Evolutionary conservation across 2,329 filamentous ascomycete species (phyloP).

Genomic region (Lizonia empirigonia): DNA sequence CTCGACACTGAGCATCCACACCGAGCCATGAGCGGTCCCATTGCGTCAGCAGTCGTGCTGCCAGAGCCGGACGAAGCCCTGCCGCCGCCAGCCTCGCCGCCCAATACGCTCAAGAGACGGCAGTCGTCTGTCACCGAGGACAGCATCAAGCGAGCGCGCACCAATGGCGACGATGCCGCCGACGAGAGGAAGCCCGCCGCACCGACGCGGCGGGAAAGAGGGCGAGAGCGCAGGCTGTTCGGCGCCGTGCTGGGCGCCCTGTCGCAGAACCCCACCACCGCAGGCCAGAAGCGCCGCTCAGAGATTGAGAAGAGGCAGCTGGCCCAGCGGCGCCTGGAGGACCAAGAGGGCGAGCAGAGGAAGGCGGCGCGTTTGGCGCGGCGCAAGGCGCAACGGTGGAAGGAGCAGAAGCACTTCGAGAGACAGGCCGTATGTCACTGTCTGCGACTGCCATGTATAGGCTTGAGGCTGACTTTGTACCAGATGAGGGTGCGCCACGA

Average conservation of each 20-base stretch:
- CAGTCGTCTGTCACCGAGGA: conserved; percentile 60
- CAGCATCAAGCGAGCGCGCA: conserved; percentile 59
- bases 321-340: conserved; percentile 74
- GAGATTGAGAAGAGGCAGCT: conserved; percentile 85
- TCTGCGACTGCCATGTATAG: conserved; percentile 4
- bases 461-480: conserved; percentile 24
- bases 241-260: conserved; percentile 79
- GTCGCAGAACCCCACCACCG: conserved; percentile 68
- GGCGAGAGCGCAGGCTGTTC: conserved; percentile 83
- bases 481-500: conserved; percentile 78
- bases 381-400: conserved; percentile 64
- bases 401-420: conserved; percentile 76
- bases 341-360: conserved; percentile 71
- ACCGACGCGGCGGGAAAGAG: conserved; percentile 65
- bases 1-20: neutral
- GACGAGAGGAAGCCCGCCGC: conserved; percentile 46
- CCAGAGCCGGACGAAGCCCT: conserved; percentile 50
- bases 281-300: conserved; percentile 69
- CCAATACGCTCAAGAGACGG: conserved; percentile 54
- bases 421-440: conserved; percentile 68
- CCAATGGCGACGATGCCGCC: conserved; percentile 47
- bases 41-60: conserved; percentile 61
- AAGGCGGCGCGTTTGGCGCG: conserved; percentile 69
- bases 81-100: conserved; percentile 39
- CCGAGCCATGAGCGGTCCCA: conserved; percentile 48